These are phyloP conservation scores for Hevea brasiliensis DNA, from an alignment of 345 rosid species.

Conservation along the genomic window DNA sequence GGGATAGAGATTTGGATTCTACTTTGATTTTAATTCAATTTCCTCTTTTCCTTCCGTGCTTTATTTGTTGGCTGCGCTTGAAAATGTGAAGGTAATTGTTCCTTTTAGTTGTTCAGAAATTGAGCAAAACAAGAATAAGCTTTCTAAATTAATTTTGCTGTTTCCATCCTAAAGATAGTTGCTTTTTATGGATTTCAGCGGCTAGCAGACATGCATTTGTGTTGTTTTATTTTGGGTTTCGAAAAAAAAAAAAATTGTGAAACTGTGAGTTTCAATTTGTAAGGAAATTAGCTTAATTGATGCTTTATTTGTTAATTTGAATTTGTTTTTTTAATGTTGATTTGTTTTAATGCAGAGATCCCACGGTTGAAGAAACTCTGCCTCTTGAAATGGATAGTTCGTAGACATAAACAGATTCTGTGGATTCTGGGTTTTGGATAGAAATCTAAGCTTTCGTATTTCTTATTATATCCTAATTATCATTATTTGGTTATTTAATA, in stretches of 20 bases:
- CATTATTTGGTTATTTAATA: not conserved
- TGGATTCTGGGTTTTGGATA: not conserved
- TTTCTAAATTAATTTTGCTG: too few relatives aligned
- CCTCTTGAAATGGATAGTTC: slow-evolving; percentile 12
- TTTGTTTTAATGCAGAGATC: slow-evolving; percentile 14
- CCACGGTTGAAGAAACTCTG: not conserved
- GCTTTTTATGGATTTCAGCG: not conserved
- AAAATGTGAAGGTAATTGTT: slow-evolving; percentile 1
- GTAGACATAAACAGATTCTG: slow-evolving; percentile 7
- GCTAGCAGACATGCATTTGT: not conserved
- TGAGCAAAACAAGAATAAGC: not conserved
- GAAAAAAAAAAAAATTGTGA: too few relatives aligned
- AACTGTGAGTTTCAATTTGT: too few relatives aligned
- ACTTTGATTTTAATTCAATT: not conserved
- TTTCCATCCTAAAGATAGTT: not conserved
- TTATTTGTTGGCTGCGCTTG: not conserved
- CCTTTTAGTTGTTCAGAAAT: not conserved
- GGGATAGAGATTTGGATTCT: too few relatives aligned
- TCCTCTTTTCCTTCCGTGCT: not conserved
- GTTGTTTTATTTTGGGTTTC: not conserved
- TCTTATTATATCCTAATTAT: not conserved
- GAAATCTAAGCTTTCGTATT: not conserved
- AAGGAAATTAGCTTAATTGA: not conserved
- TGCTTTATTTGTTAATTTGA: not conserved
- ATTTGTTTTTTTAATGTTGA: not conserved